Percentiles rank a stretch among this genome's conserved stretches.
These are phyloP conservation scores for Dentipellis fragilis DNA, from an alignment of 768 basidiomycete genomes.

Conservation along the genomic window DNA sequence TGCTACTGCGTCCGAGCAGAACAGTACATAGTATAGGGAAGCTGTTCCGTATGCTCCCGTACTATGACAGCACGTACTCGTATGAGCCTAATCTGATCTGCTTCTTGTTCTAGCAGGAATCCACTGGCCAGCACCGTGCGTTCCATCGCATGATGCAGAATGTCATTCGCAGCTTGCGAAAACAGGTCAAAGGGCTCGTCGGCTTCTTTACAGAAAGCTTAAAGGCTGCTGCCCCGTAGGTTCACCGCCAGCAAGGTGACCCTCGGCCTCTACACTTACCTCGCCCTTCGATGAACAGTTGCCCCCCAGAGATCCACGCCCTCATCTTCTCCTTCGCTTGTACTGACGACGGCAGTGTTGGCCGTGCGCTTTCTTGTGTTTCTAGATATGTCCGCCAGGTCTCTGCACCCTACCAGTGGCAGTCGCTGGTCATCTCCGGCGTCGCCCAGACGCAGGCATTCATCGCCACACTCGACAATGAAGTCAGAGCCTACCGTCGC, in stretches of 20 bases:
- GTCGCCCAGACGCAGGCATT: not conserved
- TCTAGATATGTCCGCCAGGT: slow-evolving; percentile 5
- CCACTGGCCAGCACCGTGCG: no score
- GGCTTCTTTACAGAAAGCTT: not conserved
- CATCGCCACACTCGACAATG: not conserved
- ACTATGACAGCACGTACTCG: not conserved
- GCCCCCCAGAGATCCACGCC: slow-evolving; percentile 7
- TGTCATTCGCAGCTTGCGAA: no score
- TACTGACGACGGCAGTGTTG: slow-evolving; percentile 5
- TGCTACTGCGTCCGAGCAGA: not conserved
- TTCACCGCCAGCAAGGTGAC: not conserved
- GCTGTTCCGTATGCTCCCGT: not conserved
- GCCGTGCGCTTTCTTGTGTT: slow-evolving; percentile 3
- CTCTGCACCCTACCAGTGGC: slow-evolving; percentile 4
- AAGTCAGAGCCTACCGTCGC: no score
- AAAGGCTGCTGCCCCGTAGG: not conserved
- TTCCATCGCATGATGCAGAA: no score
- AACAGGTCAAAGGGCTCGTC: no score
- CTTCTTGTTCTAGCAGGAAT: not conserved
- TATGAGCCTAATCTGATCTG: not conserved
- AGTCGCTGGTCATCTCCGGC: not conserved
- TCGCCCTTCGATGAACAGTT: not conserved
- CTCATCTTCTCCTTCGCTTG: slow-evolving; percentile 9
- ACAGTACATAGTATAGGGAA: not conserved
- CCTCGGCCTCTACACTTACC: not conserved